Conservation (phyloP, 805 yeast species). For the Candida pseudofarinosa region DNA sequence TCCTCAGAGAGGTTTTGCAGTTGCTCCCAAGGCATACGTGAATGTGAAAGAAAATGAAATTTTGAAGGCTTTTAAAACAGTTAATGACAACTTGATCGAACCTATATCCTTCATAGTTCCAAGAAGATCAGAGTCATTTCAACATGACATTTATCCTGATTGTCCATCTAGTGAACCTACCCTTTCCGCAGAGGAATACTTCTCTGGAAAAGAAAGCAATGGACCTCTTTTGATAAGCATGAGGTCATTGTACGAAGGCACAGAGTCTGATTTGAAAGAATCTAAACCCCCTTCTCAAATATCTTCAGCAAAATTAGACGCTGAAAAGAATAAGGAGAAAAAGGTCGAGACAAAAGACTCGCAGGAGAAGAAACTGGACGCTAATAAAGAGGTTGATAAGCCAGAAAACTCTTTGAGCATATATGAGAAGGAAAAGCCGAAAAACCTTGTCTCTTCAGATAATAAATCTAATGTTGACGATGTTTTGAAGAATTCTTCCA, state of each 20-base stretch:
- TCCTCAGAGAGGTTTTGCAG: slow-evolving; percentile 95
- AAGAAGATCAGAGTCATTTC: slow-evolving; percentile 88
- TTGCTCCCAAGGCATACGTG: slow-evolving; percentile 79
- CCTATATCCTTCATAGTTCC: slow-evolving; percentile 93
- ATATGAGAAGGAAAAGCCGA: slow-evolving; percentile 4
- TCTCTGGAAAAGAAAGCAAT: slow-evolving; percentile 69
- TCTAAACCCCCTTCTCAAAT: slow-evolving; percentile 33
- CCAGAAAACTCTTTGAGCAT: slow-evolving; percentile 7
- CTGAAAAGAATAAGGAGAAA: slow-evolving; percentile 9
- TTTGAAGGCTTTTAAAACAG: slow-evolving; percentile 78
- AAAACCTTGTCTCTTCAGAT: slow-evolving; percentile 1
- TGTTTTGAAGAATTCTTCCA: slow-evolving; percentile 31
- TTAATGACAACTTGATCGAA: slow-evolving; percentile 78
- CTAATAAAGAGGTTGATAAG: slow-evolving; percentile 2
- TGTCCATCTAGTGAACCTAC: slow-evolving; percentile 82
- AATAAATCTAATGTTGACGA: slow-evolving; percentile 29
- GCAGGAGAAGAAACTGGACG: slow-evolving; percentile 4
- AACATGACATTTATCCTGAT: slow-evolving; percentile 88
- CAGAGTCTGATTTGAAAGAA: slow-evolving; percentile 46
- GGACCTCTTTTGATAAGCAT: slow-evolving; percentile 79
- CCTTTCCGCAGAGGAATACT: slow-evolving; percentile 73
- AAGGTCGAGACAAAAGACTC: slow-evolving; percentile 7
- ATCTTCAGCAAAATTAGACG: slow-evolving; percentile 19
- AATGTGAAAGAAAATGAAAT: slow-evolving; percentile 82
- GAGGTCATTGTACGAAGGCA: slow-evolving; percentile 77